Evolutionary conservation across 257 asterid genomes (phyloP).

Genomic region (Solanum verrucosum): DNA sequence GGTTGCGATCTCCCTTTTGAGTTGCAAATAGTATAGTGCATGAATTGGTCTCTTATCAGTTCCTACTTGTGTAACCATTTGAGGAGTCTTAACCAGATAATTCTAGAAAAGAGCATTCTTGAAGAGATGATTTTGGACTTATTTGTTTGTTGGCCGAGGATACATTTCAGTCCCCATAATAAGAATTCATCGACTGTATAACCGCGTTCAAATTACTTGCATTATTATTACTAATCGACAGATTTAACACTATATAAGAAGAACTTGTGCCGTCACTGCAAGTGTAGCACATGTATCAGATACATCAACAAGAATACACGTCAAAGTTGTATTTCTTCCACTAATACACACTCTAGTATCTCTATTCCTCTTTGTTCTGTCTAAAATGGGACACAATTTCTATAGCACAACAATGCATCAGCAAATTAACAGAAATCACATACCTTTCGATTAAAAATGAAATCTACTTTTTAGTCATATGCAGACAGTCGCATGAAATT

Average conservation of each 20-base stretch:
- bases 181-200: neutral
- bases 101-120: too few species aligned
- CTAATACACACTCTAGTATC: neutral
- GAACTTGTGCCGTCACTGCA: too few species aligned
- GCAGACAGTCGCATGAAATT: neutral
- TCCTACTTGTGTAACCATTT: too few species aligned
- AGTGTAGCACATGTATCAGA: too few species aligned
- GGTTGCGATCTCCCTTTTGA: too few species aligned
- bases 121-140: too few species aligned
- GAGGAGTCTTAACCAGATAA: too few species aligned
- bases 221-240: neutral
- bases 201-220: neutral
- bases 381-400: neutral
- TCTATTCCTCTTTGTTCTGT: neutral
- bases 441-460: neutral
- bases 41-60: too few species aligned
- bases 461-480: neutral
- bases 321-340: neutral
- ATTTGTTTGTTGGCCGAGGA: too few species aligned
- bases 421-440: neutral
- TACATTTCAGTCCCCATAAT: neutral
- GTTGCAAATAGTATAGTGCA: too few species aligned
- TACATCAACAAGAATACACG: neutral
- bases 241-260: too few species aligned
- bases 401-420: neutral